phyloP scores from a whole-genome alignment of 306 rosid species.

The Cicer chorassanicum region DNA sequence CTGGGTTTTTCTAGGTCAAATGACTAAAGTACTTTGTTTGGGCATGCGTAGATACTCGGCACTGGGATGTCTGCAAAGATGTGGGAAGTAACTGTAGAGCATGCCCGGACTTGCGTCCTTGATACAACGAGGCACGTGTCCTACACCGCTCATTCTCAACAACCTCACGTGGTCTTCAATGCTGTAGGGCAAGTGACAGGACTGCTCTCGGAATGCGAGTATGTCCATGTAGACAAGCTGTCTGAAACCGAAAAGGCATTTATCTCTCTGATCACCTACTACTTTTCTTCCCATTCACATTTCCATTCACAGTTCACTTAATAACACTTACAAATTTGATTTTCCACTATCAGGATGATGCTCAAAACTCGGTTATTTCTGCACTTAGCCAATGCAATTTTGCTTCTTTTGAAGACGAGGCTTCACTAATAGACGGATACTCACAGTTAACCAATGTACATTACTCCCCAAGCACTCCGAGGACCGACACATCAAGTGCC shows the following conservation, averaged over 20 bases:
- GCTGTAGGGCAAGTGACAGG: constrained; percentile 86
- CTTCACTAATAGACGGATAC: constrained; percentile 57
- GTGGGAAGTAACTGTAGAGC: constrained; percentile 97
- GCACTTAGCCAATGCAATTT: constrained; percentile 70
- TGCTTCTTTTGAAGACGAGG: constrained; percentile 65
- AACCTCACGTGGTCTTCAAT: constrained; percentile 81
- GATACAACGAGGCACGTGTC: constrained; percentile 59
- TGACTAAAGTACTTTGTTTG: constrained; percentile 41
- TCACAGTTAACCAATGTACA: constrained; percentile 53
- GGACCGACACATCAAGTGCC: constrained; percentile 63
- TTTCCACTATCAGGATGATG: constrained; percentile 65
- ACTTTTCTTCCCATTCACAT: constrained; percentile 22
- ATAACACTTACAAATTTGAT: constrained; percentile 41
- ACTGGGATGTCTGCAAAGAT: constrained; percentile 98
- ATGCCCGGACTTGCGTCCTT: constrained; percentile 82
- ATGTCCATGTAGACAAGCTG: constrained; percentile 69
- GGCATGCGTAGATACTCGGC: constrained; percentile 77
- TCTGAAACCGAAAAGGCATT: constrained; percentile 84
- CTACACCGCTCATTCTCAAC: constrained; percentile 58
- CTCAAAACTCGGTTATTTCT: constrained; percentile 62
- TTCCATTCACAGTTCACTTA: constrained; percentile 25
- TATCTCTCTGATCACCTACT: constrained; percentile 46
- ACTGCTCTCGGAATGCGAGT: constrained; percentile 67
- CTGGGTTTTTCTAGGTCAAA: constrained; percentile 38
- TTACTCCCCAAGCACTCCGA: constrained; percentile 64